These are phyloP conservation scores for Fraxinus angustifolia DNA, from an alignment of 305 asterid genomes.

Conservation along the genomic window DNA sequence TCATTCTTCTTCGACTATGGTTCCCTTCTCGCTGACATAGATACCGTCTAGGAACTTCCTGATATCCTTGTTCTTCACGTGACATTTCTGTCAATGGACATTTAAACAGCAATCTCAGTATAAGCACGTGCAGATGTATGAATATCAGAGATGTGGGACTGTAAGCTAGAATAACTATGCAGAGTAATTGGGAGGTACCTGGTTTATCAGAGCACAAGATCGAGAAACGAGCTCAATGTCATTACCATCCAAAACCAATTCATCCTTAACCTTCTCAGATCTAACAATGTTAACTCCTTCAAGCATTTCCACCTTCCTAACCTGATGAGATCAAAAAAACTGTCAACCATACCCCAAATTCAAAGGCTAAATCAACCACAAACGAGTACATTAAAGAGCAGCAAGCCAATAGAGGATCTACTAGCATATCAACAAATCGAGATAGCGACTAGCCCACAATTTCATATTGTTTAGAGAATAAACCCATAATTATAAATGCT, in stretches of 20 bases:
- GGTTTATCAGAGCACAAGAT: constrained; percentile 62
- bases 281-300: constrained; percentile 60
- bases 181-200: constrained; percentile 28
- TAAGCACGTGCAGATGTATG: background rate
- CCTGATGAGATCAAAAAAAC: constrained; percentile 25
- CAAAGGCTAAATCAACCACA: background rate
- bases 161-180: background rate
- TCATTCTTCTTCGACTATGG: constrained; percentile 60
- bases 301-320: constrained; percentile 75
- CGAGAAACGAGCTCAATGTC: constrained; percentile 72
- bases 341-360: background rate
- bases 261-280: constrained; percentile 77
- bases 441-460: background rate
- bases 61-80: constrained; percentile 71
- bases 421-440: background rate
- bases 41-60: constrained; percentile 88
- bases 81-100: constrained; percentile 49
- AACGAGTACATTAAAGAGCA: background rate
- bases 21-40: constrained; percentile 81
- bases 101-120: background rate
- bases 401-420: background rate
- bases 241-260: constrained; percentile 65
- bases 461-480: background rate
- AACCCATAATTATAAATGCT: background rate
- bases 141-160: background rate